A percentile compares a stretch with the other conserved stretches of the same genome.
phyloP scores from a whole-genome alignment of 2,329 filamentous ascomycete genomes.

The Capronia coronata region DNA sequence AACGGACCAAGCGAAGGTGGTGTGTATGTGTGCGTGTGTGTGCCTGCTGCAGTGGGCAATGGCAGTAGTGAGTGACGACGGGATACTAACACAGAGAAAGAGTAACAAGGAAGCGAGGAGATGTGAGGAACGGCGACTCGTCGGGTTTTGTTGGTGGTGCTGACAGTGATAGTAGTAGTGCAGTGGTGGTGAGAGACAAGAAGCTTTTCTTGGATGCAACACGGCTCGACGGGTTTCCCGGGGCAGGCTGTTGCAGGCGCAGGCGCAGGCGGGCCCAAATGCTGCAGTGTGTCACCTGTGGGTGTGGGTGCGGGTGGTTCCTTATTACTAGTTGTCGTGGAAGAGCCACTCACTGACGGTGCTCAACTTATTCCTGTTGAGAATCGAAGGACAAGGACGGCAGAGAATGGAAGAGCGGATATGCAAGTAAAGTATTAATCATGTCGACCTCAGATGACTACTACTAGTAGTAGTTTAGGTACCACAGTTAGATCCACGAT shows the following conservation, averaged over 20 bases:
- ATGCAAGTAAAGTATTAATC: background rate
- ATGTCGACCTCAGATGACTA: background rate
- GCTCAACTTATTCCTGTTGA: background rate
- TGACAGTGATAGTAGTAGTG: too few relatives aligned
- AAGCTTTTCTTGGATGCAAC: background rate
- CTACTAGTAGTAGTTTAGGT: too few relatives aligned
- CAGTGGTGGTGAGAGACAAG: background rate
- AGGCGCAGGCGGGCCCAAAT: conserved; percentile 2
- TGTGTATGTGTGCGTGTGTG: conserved; percentile 1
- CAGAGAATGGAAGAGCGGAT: background rate
- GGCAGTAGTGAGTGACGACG: conserved; percentile 15
- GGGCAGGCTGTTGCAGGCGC: conserved; percentile 1
- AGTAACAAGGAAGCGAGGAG: conserved; percentile 8
- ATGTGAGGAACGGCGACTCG: conserved; percentile 5
- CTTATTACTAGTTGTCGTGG: background rate
- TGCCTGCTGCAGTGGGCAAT: conserved; percentile 3
- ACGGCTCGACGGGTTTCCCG: background rate
- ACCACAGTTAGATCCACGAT: too few relatives aligned
- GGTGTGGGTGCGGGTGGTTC: too few relatives aligned
- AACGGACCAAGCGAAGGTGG: conserved; percentile 15
- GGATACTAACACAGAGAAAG: background rate
- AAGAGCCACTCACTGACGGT: background rate
- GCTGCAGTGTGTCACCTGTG: too few relatives aligned
- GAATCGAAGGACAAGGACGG: background rate
- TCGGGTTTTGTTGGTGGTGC: background rate